Percentiles rank a stretch among this genome's conserved stretches.
phyloP scores from a whole-genome alignment of 164 flowering plant species.

The Santalum album region DNA sequence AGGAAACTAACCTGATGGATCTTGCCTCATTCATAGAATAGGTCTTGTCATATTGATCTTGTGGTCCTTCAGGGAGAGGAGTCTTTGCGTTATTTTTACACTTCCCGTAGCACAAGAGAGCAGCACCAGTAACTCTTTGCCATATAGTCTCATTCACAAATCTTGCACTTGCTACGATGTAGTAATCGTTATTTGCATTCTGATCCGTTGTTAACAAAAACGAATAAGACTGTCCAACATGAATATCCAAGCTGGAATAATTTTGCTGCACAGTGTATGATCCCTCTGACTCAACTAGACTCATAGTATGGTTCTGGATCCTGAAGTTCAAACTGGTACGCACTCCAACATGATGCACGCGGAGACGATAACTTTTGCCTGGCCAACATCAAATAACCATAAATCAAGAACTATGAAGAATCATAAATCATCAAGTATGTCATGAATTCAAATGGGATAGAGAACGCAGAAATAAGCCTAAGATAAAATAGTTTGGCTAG shows the following conservation, averaged over 20 bases:
- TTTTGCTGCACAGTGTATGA: slow-evolving; percentile 93
- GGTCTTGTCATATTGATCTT: slow-evolving; percentile 76
- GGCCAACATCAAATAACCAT: slow-evolving; percentile 16
- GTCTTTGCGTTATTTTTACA: slow-evolving; percentile 34
- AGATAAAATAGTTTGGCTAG: too few relatives aligned
- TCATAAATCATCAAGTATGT: background rate
- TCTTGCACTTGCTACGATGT: slow-evolving; percentile 94
- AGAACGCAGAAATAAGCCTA: too few relatives aligned
- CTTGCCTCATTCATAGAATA: slow-evolving; percentile 97
- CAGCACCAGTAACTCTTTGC: slow-evolving; percentile 91
- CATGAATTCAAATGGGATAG: too few relatives aligned
- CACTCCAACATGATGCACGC: slow-evolving; percentile 87
- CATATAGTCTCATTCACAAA: slow-evolving; percentile 78
- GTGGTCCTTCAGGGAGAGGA: slow-evolving; percentile 82
- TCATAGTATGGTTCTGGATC: slow-evolving; percentile 77
- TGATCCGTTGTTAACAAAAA: slow-evolving; percentile 95
- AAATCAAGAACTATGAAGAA: too few relatives aligned
- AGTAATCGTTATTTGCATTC: slow-evolving; percentile 88
- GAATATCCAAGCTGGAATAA: slow-evolving; percentile 87
- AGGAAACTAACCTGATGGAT: slow-evolving; percentile 83
- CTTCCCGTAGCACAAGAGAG: slow-evolving; percentile 67
- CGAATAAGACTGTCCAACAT: slow-evolving; percentile 96
- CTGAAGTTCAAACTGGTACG: slow-evolving; percentile 93
- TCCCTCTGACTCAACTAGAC: slow-evolving; percentile 85
- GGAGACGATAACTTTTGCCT: slow-evolving; percentile 91